Evolutionary conservation across 2,329 filamentous ascomycete species (phyloP), one percentile per base, ranked within the genome.

Genomic region (Scytalidium sp.): DNA sequence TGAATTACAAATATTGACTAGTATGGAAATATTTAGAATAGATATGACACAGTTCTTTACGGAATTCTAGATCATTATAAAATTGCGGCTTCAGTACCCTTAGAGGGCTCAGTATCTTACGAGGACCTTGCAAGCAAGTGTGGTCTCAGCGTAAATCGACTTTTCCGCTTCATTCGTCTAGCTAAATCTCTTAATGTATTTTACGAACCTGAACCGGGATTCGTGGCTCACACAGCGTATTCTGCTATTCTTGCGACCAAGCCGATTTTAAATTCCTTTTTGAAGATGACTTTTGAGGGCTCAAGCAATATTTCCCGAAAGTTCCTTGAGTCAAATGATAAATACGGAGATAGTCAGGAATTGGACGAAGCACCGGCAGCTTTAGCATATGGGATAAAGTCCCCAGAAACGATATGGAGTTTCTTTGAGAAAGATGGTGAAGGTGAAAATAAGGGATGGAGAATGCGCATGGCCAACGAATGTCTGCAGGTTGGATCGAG

Each of bases 191-290:
- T 70, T 51, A 64, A 65, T 41, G 54, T 84, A 50, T 83, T 85
- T 63, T 59, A 66, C 40, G 80, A 84, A 56, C 72, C 75, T 1
- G 60, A 62, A 3, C 74, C 76, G 0, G 75, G 75, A 1, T 52
- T 71, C 2, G 73, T 84, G 51, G 74, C 73, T 8, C 82, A 85
- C 60, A 82, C 78, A 2, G 75, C 77, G 1, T 71, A 73, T 1
- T 83, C 79, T 2, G 72, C 71, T 3, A 61, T 75, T 2, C 69
- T 85, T 1, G 74, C 72, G 74, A 81, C 56, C 54, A 60, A 2
- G 60, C 65, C 53, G 83, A 79, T 76, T 68, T 81, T 3, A 74
- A 75, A 13, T 79, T 79, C 63, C 79, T 80, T 55, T 64, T 70
- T 5, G 77, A 81, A 47, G 79, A 81, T 53, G 48, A 52, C 61